These are phyloP conservation scores for Penicillium diatomitis DNA, from an alignment of 495 filamentous ascomycete genomes.

Conservation along the genomic window DNA sequence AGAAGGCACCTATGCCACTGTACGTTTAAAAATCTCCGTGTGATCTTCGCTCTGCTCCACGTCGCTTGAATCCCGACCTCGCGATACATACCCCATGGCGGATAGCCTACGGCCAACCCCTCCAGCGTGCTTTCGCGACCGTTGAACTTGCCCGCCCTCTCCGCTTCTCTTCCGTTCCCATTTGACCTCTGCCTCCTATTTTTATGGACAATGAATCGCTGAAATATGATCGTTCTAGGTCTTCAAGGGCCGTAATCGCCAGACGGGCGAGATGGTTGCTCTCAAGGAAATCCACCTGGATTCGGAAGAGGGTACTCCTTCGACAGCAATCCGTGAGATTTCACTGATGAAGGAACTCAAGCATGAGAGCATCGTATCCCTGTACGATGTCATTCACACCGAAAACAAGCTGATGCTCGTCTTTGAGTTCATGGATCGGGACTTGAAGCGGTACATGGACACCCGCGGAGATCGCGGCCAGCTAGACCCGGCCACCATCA, in stretches of 20 bases:
- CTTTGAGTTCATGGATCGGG: conserved; percentile 96
- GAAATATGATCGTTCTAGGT: conserved; percentile 48
- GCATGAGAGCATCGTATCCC: conserved; percentile 93
- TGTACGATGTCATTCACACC: conserved; percentile 98
- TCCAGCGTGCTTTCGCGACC: neutral
- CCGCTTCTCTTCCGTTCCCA: too few species aligned
- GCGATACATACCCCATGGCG: neutral
- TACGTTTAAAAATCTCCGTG: conserved; percentile 35
- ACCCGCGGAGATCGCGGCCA: conserved; percentile 73
- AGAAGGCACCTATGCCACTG: conserved; percentile 97
- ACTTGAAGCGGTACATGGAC: conserved; percentile 99
- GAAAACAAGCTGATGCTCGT: conserved; percentile 99
- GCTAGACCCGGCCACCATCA: conserved; percentile 77
- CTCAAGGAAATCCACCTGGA: conserved; percentile 99
- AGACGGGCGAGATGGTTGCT: conserved; percentile 91
- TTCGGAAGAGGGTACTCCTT: conserved; percentile 95
- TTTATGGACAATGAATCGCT: conserved; percentile 4
- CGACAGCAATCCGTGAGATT: conserved; percentile 97
- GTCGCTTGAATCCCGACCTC: neutral
- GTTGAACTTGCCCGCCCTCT: too few species aligned
- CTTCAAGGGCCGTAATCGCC: conserved; percentile 95
- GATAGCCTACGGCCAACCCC: neutral
- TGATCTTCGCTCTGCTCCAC: neutral
- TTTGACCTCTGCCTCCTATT: too few species aligned
- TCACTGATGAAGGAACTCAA: conserved; percentile 99